These are phyloP conservation scores for Zalaria sp. DNA, from an alignment of 2,329 filamentous ascomycete species.

Conservation along the genomic window DNA sequence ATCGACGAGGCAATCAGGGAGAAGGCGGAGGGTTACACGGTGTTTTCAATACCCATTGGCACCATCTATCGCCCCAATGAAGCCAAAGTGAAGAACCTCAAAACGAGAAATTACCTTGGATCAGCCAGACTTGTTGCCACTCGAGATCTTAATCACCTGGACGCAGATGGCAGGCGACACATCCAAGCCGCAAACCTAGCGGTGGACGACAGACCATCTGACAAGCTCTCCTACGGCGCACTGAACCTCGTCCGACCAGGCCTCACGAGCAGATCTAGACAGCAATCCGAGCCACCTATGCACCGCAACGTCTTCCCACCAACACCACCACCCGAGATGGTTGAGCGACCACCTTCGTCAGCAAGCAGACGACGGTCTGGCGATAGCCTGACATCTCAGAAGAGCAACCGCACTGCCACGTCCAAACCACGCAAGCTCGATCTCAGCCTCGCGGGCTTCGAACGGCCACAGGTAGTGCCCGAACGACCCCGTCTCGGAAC, in stretches of 20 bases:
- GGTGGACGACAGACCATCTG: slow-evolving; percentile 67
- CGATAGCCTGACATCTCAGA: slow-evolving; percentile 31
- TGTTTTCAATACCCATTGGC: slow-evolving; percentile 94
- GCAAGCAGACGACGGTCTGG: slow-evolving; percentile 17
- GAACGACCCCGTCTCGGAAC: slow-evolving; percentile 18
- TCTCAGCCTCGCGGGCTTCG: slow-evolving; percentile 34
- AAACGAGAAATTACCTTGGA: slow-evolving; percentile 93
- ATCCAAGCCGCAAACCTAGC: slow-evolving; percentile 22
- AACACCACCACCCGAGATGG: slow-evolving; percentile 91
- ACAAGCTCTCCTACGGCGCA: slow-evolving; percentile 81
- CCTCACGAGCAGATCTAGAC: slow-evolving; percentile 57
- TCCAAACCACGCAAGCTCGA: slow-evolving; percentile 35
- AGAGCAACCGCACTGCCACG: slow-evolving; percentile 24
- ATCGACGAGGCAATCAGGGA: slow-evolving; percentile 95
- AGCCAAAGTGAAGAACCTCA: slow-evolving; percentile 94
- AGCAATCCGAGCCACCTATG: slow-evolving; percentile 72
- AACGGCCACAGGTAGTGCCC: slow-evolving; percentile 16
- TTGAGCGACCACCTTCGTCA: slow-evolving; percentile 5
- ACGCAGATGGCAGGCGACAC: slow-evolving; percentile 13
- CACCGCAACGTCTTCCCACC: slow-evolving; percentile 80
- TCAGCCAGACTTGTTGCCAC: slow-evolving; percentile 90
- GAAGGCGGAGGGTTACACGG: slow-evolving; percentile 92
- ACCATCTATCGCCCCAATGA: slow-evolving; percentile 92
- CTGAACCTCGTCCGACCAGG: slow-evolving; percentile 86
- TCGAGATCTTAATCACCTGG: slow-evolving; percentile 13